phyloP scores from a whole-genome alignment of 2,329 filamentous ascomycete species.

The Fusarium caatingaense region DNA sequence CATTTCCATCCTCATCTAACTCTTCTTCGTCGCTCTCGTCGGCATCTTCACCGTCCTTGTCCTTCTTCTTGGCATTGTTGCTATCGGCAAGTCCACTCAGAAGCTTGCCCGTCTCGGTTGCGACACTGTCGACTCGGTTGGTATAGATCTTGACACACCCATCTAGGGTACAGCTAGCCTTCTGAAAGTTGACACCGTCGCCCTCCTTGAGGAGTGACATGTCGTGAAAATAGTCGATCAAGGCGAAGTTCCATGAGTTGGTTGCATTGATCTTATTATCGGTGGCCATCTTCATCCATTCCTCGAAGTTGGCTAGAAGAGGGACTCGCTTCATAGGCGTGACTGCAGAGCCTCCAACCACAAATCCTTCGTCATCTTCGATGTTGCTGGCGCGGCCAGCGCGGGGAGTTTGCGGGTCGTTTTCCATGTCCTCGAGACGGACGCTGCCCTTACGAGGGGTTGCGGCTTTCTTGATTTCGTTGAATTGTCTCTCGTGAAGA shows the following conservation, averaged over 20 bases:
- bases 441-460: conserved; percentile 74
- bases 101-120: conserved; percentile 95
- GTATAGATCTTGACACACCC: conserved; percentile 99
- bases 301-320: conserved; percentile 96
- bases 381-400: conserved; percentile 52
- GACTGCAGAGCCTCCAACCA: conserved; percentile 79
- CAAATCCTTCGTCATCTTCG: conserved; percentile 68
- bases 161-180: conserved; percentile 96
- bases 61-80: conserved; percentile 79
- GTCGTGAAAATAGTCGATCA: conserved; percentile 99
- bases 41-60: conserved; percentile 72
- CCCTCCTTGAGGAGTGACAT: conserved; percentile 98
- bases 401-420: conserved; percentile 66
- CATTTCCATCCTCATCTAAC: conserved; percentile 69
- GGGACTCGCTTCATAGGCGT: conserved; percentile 97
- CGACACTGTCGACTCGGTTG: conserved; percentile 96
- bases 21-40: conserved; percentile 76
- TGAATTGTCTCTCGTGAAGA: conserved; percentile 89
- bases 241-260: conserved; percentile 99
- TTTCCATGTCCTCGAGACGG: conserved; percentile 69
- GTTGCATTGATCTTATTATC: conserved; percentile 99
- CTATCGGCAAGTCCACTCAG: conserved; percentile 93
- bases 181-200: conserved; percentile 97
- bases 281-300: conserved; percentile 99
- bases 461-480: conserved; percentile 81